phyloP scores from a whole-genome alignment of 768 basidiomycete genomes.

The Butyriboletus loyo region DNA sequence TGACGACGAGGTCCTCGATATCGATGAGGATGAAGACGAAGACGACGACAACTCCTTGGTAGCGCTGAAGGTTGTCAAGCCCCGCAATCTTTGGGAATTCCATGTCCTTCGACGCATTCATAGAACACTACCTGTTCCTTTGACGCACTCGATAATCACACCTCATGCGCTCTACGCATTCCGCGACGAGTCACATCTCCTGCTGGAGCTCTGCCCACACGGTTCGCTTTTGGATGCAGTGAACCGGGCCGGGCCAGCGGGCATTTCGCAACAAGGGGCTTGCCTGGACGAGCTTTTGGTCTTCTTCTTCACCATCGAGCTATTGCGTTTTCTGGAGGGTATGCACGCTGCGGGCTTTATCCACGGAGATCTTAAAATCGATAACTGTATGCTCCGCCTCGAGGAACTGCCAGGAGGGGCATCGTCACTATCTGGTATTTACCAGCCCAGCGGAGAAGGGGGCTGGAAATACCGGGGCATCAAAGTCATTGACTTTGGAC shows the following conservation, averaged over 20 bases:
- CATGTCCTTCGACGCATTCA: conserved; percentile 79
- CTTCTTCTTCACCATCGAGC: conserved; percentile 92
- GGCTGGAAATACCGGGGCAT: conserved; percentile 91
- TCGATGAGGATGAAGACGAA: conserved; percentile 51
- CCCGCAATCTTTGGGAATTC: conserved; percentile 90
- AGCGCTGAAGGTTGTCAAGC: conserved; percentile 90
- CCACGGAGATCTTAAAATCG: conserved; percentile 98
- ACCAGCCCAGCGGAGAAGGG: conserved; percentile 71
- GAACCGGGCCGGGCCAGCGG: conserved; percentile 74
- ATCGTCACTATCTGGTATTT: conserved; percentile 69
- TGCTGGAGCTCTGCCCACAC: conserved; percentile 86
- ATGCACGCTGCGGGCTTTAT: conserved; percentile 85
- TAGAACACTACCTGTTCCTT: conserved; percentile 52
- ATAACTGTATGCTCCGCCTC: conserved; percentile 94
- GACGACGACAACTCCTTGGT: conserved; percentile 57
- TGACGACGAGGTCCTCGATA: conserved; percentile 44
- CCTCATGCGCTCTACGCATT: conserved; percentile 82
- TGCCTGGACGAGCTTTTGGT: conserved; percentile 91
- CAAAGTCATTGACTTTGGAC: conserved; percentile 96
- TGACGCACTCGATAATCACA: conserved; percentile 67
- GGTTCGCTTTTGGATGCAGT: conserved; percentile 91
- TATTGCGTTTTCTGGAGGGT: conserved; percentile 76
- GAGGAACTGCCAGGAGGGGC: conserved; percentile 74
- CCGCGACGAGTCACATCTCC: conserved; percentile 84
- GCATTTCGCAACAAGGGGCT: conserved; percentile 75